Evolutionary conservation across 139 green algal species (phyloP), one percentile per base, ranked within the genome.

Genomic region (Chlamydomonas urium): DNA sequence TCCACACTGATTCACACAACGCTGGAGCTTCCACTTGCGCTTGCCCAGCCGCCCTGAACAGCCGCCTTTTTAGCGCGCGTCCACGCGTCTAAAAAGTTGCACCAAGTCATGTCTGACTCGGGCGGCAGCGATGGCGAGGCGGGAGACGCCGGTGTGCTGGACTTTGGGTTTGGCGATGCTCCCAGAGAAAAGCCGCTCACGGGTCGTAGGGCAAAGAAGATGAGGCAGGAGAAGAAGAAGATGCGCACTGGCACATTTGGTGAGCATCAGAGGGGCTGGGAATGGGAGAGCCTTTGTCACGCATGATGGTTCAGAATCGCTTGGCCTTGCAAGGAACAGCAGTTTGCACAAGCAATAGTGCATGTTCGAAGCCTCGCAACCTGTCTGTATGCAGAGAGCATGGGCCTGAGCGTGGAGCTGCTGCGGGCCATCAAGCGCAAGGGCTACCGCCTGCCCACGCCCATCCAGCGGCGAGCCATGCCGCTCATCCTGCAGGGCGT

Each of bases 371-470:
- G 23, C 10, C 60, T 68, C 17, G 37, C 38, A 71, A 71, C 17
- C n/a, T 57, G 10, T 47, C 34, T 47, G 4, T 34, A 23, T 71
- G 66, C 90, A 97, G 93, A 97, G 28, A 88, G 85, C 24, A 90
- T 98, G 88, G 89, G 87, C 8, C 77, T 98, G 19, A 78, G 78
- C 29, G 59, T 81, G 2, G 73, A 81, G 24, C 73, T 97, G 10
- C 71, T 97, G 21, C 77, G 77, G 2, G 91, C 83, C 50, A 91
- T 98, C 73, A 90, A 91, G 74, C 84, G 91, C 38, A 96, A 96
- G 79, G 93, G 93, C 33, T 98, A 90, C 86, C 85, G 89, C 1
- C 84, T 98, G 71, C 93, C 94, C n/a, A 98, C 94, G 5, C 94
- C 94, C 60, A 98, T 98, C 69, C 94, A 98, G 85, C 83, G 95